Evolutionary conservation across 768 basidiomycete genomes (phyloP), one percentile per base, ranked within the genome.

Genomic region (Boletus sp.): DNA sequence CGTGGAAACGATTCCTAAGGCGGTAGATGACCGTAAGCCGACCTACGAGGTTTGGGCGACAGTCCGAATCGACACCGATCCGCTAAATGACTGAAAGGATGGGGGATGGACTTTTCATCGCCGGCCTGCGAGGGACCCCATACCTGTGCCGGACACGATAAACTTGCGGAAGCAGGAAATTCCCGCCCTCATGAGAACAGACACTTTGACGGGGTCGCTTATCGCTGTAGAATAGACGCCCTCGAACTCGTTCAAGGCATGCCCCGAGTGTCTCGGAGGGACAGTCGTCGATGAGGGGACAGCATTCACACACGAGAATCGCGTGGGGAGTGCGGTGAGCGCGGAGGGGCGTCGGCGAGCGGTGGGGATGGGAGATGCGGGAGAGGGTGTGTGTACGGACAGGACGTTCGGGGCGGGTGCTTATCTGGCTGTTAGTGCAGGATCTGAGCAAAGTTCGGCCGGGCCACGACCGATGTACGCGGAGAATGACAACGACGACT

Each of bases 401-500:
- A 21, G 21, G 23, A 27, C 25, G 42, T 14, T 43, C 42, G 25
- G 9, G 42, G 17, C 5, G 42, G 25, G 25, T 30, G 13, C 29
- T 45, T 45, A 30, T 32, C 30, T 30, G n/a, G n/a, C n/a, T 45
- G n/a, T n/a, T 13, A 14, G n/a, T 2, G 3, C 43, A 46, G 14
- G 32, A 14, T 46, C 32, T 46, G 6, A 30, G 29, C 29, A 19
- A 30, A 45, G 44, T 64, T 64, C 58, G 55, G 50, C 49, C 51
- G 54, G 51, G 53, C 40, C 47, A 64, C 53, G 27, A 54, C 67
- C 68, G 68, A 72, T 58, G 59, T 43, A 45, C 60, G 51, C 68
- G 68, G 68, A 69, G 61, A 56, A 69, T 69, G 68, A 69, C 70
- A 69, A 58, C 37, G 48, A 55, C 40, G 7, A 32, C 27, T 35